Evolutionary conservation across 1,284 basidiomycete genomes (phyloP), one percentile per base, ranked within the genome.

Genomic region (Cutaneotrichosporon dermatis): DNA sequence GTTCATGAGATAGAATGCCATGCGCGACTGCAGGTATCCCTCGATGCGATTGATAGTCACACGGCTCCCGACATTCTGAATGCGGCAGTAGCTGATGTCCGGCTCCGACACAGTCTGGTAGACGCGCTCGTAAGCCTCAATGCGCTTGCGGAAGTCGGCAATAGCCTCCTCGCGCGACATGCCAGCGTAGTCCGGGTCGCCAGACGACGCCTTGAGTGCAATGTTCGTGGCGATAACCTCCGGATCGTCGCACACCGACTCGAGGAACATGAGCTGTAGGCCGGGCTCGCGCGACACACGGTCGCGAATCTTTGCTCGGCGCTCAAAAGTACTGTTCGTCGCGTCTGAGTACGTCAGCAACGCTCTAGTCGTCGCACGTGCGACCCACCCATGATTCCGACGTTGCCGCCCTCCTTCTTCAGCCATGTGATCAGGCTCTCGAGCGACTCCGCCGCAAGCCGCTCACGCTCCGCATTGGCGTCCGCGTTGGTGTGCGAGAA

Each of bases 1-100:
- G 78, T 99, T 99, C 94, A 97, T 98, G 60, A 99, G 82, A 78
- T 96, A 99, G 79, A 97, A 99, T 4, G 92, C 95, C 66, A 99
- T 95, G 41, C 96, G 87, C 81, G 90, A 92, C 74, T 96, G 92
- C 61, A 99, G 80, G 73, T 99, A 99, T 16, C 94, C 92, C 68
- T 92, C 84, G 55, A 94, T 93, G 65, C 86, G 84, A 65, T 87
- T 89, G 62, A 93, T 84, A 1, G 86, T 87, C 50, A 92, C 92
- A 74, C 89, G 87, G 65, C 84, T 85, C 10, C 93, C 92, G 34
- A 96, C 89, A 69, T 96, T 92, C 58, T 86, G 85, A 71, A 96
- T 93, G 66, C 88, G 85, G 65, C 94, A 83, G 76, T 91, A 96
- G 40, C 86, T 88, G 36, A 95, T 82, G 70, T 90, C 84, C 4